phyloP scores from a whole-genome alignment of 2,329 filamentous ascomycete genomes.

The Fulvia fulva region DNA sequence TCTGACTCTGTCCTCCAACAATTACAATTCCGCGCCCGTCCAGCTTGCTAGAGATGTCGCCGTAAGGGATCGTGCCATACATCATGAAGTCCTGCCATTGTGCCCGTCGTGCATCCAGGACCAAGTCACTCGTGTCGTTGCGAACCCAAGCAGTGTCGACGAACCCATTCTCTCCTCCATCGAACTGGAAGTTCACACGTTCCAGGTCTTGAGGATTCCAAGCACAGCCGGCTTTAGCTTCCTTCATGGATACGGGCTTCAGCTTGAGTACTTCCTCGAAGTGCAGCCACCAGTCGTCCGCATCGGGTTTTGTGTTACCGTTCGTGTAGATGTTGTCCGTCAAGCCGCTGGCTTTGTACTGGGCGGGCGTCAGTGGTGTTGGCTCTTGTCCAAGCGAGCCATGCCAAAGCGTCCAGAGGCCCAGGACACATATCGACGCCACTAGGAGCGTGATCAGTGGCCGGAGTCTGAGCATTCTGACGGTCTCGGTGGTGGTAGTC shows the following conservation, averaged over 20 bases:
- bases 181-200: constrained; percentile 7
- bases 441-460: not conserved
- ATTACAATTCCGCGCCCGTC: constrained; percentile 32
- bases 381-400: not conserved
- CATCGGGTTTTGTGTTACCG: not conserved
- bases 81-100: constrained; percentile 1
- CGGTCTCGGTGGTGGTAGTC: not conserved
- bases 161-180: not conserved
- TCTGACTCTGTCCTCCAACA: constrained; percentile 27
- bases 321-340: not conserved
- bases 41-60: constrained; percentile 19
- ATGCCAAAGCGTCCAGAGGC: not conserved
- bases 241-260: not conserved
- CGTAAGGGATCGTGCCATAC: constrained; percentile 18
- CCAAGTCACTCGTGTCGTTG: not conserved
- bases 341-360: not conserved
- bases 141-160: not conserved
- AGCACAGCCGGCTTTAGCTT: constrained; percentile 4
- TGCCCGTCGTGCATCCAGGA: not conserved
- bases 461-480: not conserved
- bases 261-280: not conserved
- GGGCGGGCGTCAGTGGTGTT: not conserved
- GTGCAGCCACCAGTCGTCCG: constrained; percentile 3
- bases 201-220: not conserved
- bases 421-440: not conserved